A percentile compares a stretch with the other conserved stretches of the same genome.
These are phyloP conservation scores for Paraphoma chrysanthemicola DNA, from an alignment of 2,329 filamentous ascomycete species.

Conservation along the genomic window DNA sequence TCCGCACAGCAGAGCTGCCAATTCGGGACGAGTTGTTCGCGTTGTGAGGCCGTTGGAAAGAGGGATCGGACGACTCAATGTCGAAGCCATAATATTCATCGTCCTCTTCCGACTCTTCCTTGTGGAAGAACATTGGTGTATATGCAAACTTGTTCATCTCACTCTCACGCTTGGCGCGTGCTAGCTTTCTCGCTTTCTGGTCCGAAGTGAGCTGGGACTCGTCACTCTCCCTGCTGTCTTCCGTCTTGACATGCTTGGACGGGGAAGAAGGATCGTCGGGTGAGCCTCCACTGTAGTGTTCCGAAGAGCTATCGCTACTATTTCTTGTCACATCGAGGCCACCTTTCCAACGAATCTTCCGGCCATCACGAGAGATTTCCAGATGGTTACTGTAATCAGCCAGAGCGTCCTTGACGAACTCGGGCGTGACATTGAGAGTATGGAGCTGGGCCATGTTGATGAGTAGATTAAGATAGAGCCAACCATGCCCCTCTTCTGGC, in stretches of 20 bases:
- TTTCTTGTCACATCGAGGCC: conserved; percentile 69
- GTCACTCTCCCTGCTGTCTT: conserved; percentile 25
- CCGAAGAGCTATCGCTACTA: conserved; percentile 65
- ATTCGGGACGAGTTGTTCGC: conserved; percentile 51
- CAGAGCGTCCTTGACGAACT: conserved; percentile 77
- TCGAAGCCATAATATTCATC: conserved; percentile 45
- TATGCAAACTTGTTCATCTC: conserved; percentile 51
- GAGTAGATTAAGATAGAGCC: conserved; percentile 83
- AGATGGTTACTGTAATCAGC: conserved; percentile 75
- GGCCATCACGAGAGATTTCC: conserved; percentile 77
- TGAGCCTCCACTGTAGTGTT: conserved; percentile 53
- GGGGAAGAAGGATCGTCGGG: conserved; percentile 53
- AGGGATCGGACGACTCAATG: conserved; percentile 34
- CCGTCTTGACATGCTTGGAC: conserved; percentile 35
- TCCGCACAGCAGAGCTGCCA: conserved; percentile 55
- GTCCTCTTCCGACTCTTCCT: conserved; percentile 51
- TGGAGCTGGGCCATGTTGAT: conserved; percentile 85
- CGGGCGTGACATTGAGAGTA: conserved; percentile 80
- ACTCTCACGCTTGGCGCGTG: conserved; percentile 25
- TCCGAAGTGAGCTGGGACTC: conserved; percentile 24
- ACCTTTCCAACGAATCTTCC: conserved; percentile 81
- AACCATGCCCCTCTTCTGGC: conserved; percentile 72
- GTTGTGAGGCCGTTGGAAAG: conserved; percentile 34
- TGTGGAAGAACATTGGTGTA: conserved; percentile 57
- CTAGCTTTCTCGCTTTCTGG: conserved; percentile 21